phyloP scores from a whole-genome alignment of 169 alveolate genomes.

The Theileria luwenshuni region DNA sequence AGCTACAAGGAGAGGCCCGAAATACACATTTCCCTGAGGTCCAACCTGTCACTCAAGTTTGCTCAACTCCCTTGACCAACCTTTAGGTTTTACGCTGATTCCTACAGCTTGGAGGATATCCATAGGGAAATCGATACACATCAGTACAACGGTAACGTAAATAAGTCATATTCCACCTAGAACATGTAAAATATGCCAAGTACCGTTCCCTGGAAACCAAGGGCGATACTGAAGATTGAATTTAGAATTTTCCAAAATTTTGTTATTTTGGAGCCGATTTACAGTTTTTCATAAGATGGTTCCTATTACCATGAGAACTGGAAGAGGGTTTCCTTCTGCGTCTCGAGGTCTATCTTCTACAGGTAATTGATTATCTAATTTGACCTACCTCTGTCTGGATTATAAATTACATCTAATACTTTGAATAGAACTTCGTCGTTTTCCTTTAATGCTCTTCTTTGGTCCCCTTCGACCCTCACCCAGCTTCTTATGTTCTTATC shows the following conservation, averaged over 20 bases:
- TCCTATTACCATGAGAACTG: slow-evolving; percentile 47
- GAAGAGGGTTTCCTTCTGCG: slow-evolving; percentile 24
- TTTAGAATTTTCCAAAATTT: background rate
- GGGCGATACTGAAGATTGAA: slow-evolving; percentile 5
- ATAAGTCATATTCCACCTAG: background rate
- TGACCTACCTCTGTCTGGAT: slow-evolving; percentile 39
- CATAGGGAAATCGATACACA: slow-evolving; percentile 52
- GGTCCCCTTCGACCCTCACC: slow-evolving; percentile 12
- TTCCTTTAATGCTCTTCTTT: background rate
- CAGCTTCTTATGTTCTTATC: slow-evolving; percentile 29
- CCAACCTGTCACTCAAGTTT: slow-evolving; percentile 53
- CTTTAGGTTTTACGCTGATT: slow-evolving; percentile 53
- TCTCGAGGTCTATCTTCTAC: background rate
- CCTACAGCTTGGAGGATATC: slow-evolving; percentile 47
- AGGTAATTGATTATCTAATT: background rate
- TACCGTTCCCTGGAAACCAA: slow-evolving; percentile 41
- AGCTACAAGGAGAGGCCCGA: slow-evolving; percentile 65
- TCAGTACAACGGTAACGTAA: slow-evolving; percentile 51
- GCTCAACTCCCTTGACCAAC: background rate
- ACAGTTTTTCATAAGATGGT: background rate
- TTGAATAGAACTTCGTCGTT: slow-evolving; percentile 14
- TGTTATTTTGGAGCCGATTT: background rate
- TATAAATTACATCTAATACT: slow-evolving; percentile 49
- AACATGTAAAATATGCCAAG: slow-evolving; percentile 22
- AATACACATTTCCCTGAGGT: slow-evolving; percentile 26